Conservation (phyloP, 257 asterid species). For the Solanum pimpinellifolium region DNA sequence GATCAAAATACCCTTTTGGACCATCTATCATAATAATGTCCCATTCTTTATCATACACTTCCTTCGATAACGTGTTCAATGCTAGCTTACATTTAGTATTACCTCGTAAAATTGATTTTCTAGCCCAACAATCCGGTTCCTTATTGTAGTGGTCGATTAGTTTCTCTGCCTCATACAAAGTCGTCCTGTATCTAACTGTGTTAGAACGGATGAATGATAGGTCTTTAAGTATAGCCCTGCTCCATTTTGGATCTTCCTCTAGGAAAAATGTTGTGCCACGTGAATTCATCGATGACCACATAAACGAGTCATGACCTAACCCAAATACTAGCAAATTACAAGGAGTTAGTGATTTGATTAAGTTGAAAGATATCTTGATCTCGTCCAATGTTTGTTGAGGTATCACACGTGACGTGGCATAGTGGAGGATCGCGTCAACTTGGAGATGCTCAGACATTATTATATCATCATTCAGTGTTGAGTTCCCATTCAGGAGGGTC, state of each 20-base stretch:
- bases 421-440: conserved; percentile 37
- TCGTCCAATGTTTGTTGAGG: conserved; percentile 48
- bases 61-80: conserved; percentile 45
- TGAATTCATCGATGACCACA: conserved; percentile 73
- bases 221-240: conserved; percentile 35
- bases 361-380: conserved; percentile 29
- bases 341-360: conserved; percentile 28
- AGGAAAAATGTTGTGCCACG: conserved; percentile 70
- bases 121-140: conserved; percentile 48
- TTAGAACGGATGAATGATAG: conserved; percentile 46
- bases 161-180: conserved; percentile 48
- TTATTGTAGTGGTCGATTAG: conserved; percentile 22
- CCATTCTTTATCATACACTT: conserved; percentile 76
- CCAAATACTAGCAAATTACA: conserved; percentile 75
- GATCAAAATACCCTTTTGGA: conserved; percentile 66
- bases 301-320: conserved; percentile 70
- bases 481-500: background rate
- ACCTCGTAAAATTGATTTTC: conserved; percentile 45
- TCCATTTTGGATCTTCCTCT: conserved; percentile 79
- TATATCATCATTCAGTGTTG: background rate
- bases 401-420: conserved; percentile 40
- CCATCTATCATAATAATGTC: conserved; percentile 90
- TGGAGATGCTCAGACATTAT: conserved; percentile 3
- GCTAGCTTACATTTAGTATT: conserved; percentile 64
- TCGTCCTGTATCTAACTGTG: conserved; percentile 49